phyloP scores from a whole-genome alignment of 2,329 filamentous ascomycete species.

The Ophiocordyceps sinensis region DNA sequence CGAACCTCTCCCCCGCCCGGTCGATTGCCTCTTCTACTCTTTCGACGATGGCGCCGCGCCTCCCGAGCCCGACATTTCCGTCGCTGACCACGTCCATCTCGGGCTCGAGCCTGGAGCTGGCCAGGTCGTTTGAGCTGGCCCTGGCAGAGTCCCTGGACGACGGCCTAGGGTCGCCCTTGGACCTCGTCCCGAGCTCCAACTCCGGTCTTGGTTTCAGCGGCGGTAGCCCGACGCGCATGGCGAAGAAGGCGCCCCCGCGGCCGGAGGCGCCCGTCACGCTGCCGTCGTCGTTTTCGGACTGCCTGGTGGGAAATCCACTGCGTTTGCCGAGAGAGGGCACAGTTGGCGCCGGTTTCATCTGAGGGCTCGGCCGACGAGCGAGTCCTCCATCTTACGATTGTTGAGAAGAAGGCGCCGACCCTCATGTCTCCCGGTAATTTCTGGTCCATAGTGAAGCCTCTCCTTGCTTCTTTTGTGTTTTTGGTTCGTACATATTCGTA shows the following conservation, averaged over 20 bases:
- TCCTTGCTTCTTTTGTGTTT: no score
- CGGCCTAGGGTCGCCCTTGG: background rate
- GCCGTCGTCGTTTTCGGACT: conserved; percentile 5
- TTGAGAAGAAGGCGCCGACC: no score
- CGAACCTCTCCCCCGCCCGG: conserved; percentile 3
- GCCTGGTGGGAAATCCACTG: background rate
- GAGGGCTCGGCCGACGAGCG: background rate
- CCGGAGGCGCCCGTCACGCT: conserved; percentile 14
- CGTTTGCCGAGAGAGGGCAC: background rate
- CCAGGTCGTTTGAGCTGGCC: conserved; percentile 15
- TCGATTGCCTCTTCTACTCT: conserved; percentile 11
- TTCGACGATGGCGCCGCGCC: conserved; percentile 14
- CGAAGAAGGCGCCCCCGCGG: conserved; percentile 17
- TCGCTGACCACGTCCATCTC: conserved; percentile 21
- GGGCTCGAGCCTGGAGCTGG: conserved; percentile 15
- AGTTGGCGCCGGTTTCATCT: background rate
- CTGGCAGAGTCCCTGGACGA: conserved; percentile 5
- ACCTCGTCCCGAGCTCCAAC: no score
- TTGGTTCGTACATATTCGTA: no score
- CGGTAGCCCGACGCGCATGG: conserved; percentile 8
- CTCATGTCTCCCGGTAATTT: no score
- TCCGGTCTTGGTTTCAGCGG: no score
- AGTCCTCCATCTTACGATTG: background rate
- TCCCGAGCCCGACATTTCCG: conserved; percentile 21
- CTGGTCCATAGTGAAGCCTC: no score